phyloP scores from a whole-genome alignment of 2,329 filamentous ascomycete species.

The Pseudogymnoascus sp. region DNA sequence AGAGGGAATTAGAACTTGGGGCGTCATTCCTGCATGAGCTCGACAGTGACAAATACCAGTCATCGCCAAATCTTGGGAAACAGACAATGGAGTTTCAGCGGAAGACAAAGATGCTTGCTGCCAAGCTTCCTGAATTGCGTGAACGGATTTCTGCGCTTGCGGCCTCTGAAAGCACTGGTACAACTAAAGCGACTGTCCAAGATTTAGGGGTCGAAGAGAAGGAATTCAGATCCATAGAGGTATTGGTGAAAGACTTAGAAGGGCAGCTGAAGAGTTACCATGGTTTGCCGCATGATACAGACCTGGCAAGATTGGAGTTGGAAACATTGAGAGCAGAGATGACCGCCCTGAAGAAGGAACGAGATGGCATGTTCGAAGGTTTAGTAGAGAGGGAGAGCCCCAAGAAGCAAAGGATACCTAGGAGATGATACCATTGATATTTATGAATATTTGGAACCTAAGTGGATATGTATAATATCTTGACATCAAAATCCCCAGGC shows the following conservation, averaged over 20 bases:
- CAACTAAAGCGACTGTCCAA: conserved; percentile 40
- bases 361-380: conserved; percentile 68
- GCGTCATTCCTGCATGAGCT: conserved; percentile 36
- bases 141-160: conserved; percentile 41
- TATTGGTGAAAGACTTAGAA: conserved; percentile 51
- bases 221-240: conserved; percentile 47
- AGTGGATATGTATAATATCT: conserved; percentile 4
- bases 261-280: conserved; percentile 56
- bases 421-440: conserved; percentile 16
- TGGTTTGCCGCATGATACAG: conserved; percentile 61
- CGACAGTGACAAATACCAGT: conserved; percentile 40
- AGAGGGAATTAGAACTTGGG: conserved; percentile 39
- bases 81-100: conserved; percentile 68
- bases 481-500: not conserved
- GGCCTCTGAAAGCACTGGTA: conserved; percentile 14
- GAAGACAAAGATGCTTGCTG: conserved; percentile 55
- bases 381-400: conserved; percentile 56
- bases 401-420: conserved; percentile 32
- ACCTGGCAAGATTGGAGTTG: conserved; percentile 61
- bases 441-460: conserved; percentile 2
- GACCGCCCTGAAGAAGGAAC: conserved; percentile 46
- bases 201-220: conserved; percentile 51
- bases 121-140: conserved; percentile 59
- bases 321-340: conserved; percentile 58
- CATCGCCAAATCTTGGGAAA: conserved; percentile 50